A percentile compares a stretch with the other conserved stretches of the same genome.
Evolutionary conservation across 208 protist species (phyloP).

Genomic region (Acanthamoeba rhysodes): DNA sequence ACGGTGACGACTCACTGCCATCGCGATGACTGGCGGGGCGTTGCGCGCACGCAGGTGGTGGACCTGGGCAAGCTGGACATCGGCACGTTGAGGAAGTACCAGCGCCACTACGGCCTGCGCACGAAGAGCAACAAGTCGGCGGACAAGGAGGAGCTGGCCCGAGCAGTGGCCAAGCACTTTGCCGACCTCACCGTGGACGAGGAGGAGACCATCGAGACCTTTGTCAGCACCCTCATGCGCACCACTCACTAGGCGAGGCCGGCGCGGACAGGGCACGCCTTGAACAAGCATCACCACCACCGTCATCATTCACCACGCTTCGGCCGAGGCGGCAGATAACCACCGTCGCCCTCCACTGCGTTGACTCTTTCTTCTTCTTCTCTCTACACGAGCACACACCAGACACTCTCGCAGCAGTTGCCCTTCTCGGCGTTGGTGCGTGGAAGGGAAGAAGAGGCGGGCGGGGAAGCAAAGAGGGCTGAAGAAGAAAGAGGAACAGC

Average conservation of each 20-base stretch:
- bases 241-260: not conserved
- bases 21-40: not conserved
- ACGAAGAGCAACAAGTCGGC: constrained; percentile 59
- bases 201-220: constrained; percentile 58
- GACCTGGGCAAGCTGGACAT: constrained; percentile 61
- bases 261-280: not conserved
- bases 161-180: constrained; percentile 54
- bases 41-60: not conserved
- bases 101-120: constrained; percentile 48
- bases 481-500: no score
- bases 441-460: not conserved
- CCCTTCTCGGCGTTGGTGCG: not conserved
- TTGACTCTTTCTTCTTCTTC: no score
- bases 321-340: no score
- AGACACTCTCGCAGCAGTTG: no score
- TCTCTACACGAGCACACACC: no score
- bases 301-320: no score
- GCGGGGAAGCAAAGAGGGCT: not conserved
- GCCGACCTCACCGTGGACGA: constrained; percentile 51
- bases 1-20: no score
- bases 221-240: constrained; percentile 62
- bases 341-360: no score
- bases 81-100: constrained; percentile 40
- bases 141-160: constrained; percentile 52
- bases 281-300: no score